A percentile compares a stretch with the other conserved stretches of the same genome.
Evolutionary conservation across 2,329 filamentous ascomycete species (phyloP).

Genomic region (Leptographium wingfieldii): DNA sequence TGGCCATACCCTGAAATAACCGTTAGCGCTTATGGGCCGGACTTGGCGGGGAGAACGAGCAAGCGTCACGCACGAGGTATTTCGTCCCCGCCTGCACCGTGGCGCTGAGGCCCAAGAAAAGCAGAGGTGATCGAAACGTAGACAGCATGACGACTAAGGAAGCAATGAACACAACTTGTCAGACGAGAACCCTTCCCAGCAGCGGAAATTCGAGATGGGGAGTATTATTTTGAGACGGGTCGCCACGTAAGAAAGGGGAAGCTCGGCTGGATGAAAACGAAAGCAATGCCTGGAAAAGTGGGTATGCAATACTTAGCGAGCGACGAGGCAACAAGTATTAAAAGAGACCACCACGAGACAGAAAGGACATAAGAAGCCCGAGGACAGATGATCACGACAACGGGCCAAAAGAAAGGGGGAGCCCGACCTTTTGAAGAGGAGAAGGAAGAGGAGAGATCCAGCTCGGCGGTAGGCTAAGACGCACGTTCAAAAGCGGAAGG

Average conservation of each 20-base stretch:
- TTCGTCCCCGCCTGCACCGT: constrained; percentile 5
- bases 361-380: neutral
- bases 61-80: constrained; percentile 4
- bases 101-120: constrained; percentile 6
- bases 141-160: neutral
- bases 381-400: neutral
- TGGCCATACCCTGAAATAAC: constrained; percentile 15
- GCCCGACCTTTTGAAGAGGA: neutral
- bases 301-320: neutral
- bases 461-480: neutral
- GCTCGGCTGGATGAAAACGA: neutral
- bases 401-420: neutral
- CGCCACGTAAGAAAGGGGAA: neutral
- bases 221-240: neutral
- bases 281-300: neutral
- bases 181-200: neutral
- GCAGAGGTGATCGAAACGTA: neutral
- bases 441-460: neutral
- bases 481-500: neutral
- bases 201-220: neutral
- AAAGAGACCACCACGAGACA: neutral
- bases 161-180: neutral
- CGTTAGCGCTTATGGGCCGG: neutral
- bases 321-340: neutral
- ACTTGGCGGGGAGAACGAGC: neutral